phyloP scores from a whole-genome alignment of 2,329 filamentous ascomycete genomes.

The Neophaeococcomyces aloes region DNA sequence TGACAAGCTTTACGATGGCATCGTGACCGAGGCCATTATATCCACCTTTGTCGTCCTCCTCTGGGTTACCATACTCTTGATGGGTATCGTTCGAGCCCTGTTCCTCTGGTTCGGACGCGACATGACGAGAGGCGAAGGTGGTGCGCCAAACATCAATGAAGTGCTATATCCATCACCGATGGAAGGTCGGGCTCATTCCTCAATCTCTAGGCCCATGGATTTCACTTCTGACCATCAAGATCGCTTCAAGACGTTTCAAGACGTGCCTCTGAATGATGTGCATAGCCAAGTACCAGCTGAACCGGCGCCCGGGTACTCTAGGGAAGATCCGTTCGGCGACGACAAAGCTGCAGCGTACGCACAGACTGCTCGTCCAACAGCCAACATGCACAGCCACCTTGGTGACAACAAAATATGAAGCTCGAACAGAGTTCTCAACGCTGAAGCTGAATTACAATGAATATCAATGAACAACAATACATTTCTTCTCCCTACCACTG shows the following conservation, averaged over 20 bases:
- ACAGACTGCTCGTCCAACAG: not conserved
- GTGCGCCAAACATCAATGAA: constrained; percentile 26
- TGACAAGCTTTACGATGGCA: constrained; percentile 53
- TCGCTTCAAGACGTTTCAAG: constrained; percentile 26
- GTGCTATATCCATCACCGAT: not conserved
- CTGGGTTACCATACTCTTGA: constrained; percentile 66
- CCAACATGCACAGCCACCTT: not conserved
- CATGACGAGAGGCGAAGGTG: constrained; percentile 52
- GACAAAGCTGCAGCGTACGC: constrained; percentile 7
- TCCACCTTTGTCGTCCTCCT: constrained; percentile 62
- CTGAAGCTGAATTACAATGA: not conserved
- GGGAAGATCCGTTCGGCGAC: constrained; percentile 19
- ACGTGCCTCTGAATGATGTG: constrained; percentile 30
- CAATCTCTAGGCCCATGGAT: constrained; percentile 8
- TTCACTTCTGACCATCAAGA: constrained; percentile 20
- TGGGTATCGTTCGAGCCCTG: constrained; percentile 59
- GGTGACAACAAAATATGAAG: constrained; percentile 4
- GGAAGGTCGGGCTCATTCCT: constrained; percentile 8
- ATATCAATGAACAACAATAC: not conserved
- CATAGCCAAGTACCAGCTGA: constrained; percentile 9
- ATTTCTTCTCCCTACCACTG: not conserved
- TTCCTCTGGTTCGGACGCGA: constrained; percentile 50
- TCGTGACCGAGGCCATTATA: constrained; percentile 71
- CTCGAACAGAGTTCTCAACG: not conserved
- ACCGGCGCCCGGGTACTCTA: constrained; percentile 22